These are phyloP conservation scores for Triglochin maritima DNA, from an alignment of 106 monocot genomes.

Conservation along the genomic window DNA sequence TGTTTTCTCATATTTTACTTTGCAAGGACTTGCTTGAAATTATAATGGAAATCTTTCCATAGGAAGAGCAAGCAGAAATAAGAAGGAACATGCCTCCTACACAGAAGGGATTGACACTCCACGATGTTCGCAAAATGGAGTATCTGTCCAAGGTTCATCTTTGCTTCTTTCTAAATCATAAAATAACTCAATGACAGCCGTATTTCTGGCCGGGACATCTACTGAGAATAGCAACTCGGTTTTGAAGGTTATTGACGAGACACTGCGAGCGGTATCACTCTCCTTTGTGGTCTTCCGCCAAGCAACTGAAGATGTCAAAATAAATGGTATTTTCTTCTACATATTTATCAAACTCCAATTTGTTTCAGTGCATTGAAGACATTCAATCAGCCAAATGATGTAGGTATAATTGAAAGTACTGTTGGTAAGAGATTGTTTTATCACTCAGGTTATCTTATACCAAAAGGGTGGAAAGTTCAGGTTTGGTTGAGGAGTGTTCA, in stretches of 20 bases:
- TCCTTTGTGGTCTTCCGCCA: slow-evolving; percentile 77
- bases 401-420: background rate
- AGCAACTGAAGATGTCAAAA: slow-evolving; percentile 41
- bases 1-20: background rate
- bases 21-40: background rate
- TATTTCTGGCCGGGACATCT: too few species aligned
- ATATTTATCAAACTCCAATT: background rate
- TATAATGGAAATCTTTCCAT: background rate
- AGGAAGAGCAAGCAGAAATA: slow-evolving; percentile 87
- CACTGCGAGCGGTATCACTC: slow-evolving; percentile 61
- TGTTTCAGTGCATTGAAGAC: background rate
- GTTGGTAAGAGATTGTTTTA: background rate
- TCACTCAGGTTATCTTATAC: slow-evolving; percentile 64
- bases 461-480: slow-evolving; percentile 86
- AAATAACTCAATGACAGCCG: background rate
- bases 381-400: too few species aligned
- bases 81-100: slow-evolving; percentile 35
- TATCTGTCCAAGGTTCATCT: slow-evolving; percentile 68
- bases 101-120: slow-evolving; percentile 59
- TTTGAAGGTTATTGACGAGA: slow-evolving; percentile 82
- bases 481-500: slow-evolving; percentile 82
- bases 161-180: background rate
- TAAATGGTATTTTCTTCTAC: slow-evolving; percentile 50
- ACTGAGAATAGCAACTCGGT: background rate
- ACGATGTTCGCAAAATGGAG: slow-evolving; percentile 71